Base-by-base conservation (phyloP, 1,284 basidiomycete genomes). In the Boletus smithii region DNA sequence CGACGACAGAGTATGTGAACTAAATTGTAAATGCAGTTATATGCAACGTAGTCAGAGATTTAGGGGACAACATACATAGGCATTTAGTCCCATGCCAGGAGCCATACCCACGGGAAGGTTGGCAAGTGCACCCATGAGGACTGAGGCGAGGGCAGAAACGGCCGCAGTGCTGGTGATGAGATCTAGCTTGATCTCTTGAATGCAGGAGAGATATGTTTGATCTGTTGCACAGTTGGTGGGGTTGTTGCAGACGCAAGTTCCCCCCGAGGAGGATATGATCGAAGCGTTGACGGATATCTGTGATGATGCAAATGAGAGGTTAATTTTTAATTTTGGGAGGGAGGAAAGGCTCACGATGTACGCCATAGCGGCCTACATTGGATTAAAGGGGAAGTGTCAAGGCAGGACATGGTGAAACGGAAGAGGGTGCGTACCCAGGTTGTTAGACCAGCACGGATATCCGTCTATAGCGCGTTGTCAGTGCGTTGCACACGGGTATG, bases 1-100 rank as follows among this genome's bases (percentile, higher is more conserved):
- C 91, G 36, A 94, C 91, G 34, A 94, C 81, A 16, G 88, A 91
- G 69, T 90, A 93, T 16, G 91, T 78, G 66, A 95, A 93, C 84
- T 93, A 51, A 29, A 27, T 32, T 20, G 8, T 8, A 4, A 11
- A 31, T 20, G n/a, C n/a, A 3, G 26, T 32, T 3, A 33, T n/a
- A 27, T 17, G 34, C 20, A 37, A 24, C 23, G 44, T 47, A 13
- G n/a, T n/a, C n/a, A 14, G 37, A 39, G 22, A 43, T 29, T 11
- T 30, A 33, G 4, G 8, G 16, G 26, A 46, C 14, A 20, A 73
- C 83, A 56, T 60, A 87, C 85, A 57, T 88, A 94, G 22, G 90
- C 90, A 64, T 93, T 93, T 32, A 92, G 70, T 51, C 88, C 88
- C 54, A 91, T 73, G 48, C 88, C 88, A 14, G 88, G 85, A 2